Conservation (phyloP, 2,329 filamentous ascomycete genomes). For the Cordyceps pruinosa region DNA sequence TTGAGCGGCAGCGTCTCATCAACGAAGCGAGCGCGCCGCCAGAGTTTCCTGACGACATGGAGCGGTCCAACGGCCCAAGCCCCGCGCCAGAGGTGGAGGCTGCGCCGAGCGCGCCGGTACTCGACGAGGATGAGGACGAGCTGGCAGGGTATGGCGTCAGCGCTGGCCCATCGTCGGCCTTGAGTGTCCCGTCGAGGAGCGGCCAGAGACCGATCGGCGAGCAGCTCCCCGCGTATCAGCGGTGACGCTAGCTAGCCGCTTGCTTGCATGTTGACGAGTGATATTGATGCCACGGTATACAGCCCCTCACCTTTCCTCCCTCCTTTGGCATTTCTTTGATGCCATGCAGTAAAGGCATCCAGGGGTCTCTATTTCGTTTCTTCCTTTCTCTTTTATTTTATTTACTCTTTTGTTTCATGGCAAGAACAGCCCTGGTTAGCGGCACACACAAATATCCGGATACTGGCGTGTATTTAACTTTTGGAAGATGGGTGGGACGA, state of each 20-base stretch:
- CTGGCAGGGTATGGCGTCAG: slow-evolving; percentile 28
- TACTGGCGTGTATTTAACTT: neutral
- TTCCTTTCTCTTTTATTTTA: neutral
- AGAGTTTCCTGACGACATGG: slow-evolving; percentile 48
- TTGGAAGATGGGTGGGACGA: neutral
- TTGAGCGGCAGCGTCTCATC: slow-evolving; percentile 60
- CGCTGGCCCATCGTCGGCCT: slow-evolving; percentile 18
- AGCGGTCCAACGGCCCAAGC: slow-evolving; percentile 26
- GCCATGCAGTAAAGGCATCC: neutral
- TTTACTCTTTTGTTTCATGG: neutral
- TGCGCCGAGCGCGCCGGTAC: slow-evolving; percentile 50
- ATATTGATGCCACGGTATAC: neutral
- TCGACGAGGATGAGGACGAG: slow-evolving; percentile 51
- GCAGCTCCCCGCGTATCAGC: slow-evolving; percentile 34
- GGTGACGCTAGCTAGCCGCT: slow-evolving; percentile 22
- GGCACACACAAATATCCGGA: neutral
- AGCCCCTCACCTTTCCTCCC: neutral
- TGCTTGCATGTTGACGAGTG: neutral
- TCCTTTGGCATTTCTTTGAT: neutral
- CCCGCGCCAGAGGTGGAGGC: slow-evolving; percentile 17
- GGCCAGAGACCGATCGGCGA: slow-evolving; percentile 19
- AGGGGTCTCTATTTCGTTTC: neutral
- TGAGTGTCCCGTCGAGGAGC: neutral
- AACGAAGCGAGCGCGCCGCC: slow-evolving; percentile 58
- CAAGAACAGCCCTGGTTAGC: neutral